Conservation (phyloP, 2,329 filamentous ascomycete genomes). For the Ophiostoma sp. region DNA sequence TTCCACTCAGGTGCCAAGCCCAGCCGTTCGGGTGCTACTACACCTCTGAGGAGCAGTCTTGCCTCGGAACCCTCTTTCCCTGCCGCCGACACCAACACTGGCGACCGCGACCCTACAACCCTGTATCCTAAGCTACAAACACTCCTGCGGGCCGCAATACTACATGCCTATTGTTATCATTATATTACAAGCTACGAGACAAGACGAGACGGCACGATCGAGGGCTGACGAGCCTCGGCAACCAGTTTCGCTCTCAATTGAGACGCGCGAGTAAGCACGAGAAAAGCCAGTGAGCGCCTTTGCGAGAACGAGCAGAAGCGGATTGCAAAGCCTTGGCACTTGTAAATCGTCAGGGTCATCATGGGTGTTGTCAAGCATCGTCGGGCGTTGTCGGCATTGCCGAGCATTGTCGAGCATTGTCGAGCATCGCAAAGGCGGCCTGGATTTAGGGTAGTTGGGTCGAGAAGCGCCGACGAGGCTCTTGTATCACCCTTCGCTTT, state of each 20-base stretch:
- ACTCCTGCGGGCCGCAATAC: not conserved
- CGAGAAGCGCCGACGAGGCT: not conserved
- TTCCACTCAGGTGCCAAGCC: not conserved
- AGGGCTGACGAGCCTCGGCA: not conserved
- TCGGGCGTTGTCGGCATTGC: not conserved
- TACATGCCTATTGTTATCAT: not conserved
- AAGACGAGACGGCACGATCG: not conserved
- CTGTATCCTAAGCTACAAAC: not conserved
- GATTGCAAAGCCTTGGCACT: not conserved
- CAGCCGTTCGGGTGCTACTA: not conserved
- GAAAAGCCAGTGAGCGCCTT: not conserved
- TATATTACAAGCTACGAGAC: not conserved
- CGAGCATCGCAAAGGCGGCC: not conserved
- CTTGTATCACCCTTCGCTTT: not conserved
- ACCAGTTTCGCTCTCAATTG: not conserved
- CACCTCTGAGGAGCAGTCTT: not conserved
- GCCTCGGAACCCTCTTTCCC: not conserved
- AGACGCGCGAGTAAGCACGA: not conserved
- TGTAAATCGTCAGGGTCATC: too few relatives aligned
- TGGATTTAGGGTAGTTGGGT: not conserved
- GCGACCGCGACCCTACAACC: not conserved
- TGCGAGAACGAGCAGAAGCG: constrained; percentile 8
- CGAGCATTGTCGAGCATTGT: not conserved
- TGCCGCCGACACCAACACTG: not conserved
- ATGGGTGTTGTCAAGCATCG: too few relatives aligned